These are phyloP conservation scores for Fusarium fracticaudum DNA, from an alignment of 2,329 filamentous ascomycete genomes.

Conservation along the genomic window DNA sequence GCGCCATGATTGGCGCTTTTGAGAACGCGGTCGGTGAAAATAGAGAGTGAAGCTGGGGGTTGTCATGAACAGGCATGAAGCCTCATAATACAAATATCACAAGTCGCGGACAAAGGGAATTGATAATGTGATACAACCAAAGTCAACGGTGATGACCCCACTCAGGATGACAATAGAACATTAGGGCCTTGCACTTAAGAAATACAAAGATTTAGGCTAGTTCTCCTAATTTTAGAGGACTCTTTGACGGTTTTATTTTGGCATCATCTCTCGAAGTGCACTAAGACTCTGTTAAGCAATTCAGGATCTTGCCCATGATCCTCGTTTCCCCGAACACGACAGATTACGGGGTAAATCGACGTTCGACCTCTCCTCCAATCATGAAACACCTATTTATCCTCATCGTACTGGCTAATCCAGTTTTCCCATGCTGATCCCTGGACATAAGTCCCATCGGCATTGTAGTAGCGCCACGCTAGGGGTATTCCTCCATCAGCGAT, in stretches of 20 bases:
- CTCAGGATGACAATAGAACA: fast-evolving
- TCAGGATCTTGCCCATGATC: neutral
- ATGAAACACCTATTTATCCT: neutral
- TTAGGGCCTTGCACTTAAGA: fast-evolving
- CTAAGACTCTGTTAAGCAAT: neutral
- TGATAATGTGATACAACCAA: fast-evolving
- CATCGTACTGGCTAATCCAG: neutral
- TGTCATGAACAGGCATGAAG: fast-evolving
- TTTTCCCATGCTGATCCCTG: neutral
- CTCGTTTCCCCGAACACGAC: neutral
- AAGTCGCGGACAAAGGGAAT: fast-evolving
- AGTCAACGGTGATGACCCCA: too few species aligned
- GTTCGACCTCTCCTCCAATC: neutral
- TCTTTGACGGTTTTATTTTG: neutral
- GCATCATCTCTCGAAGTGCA: fast-evolving
- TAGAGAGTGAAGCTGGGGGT: fast-evolving
- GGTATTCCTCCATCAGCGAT: neutral
- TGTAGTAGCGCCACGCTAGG: neutral
- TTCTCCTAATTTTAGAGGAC: neutral
- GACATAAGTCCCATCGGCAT: neutral
- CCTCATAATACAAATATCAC: fast-evolving
- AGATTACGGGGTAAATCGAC: neutral
- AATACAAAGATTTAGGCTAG: fast-evolving
- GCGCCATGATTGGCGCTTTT: neutral
- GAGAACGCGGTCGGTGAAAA: neutral